Evolutionary conservation across 1,284 basidiomycete species (phyloP), one percentile per base, ranked within the genome.

Genomic region (Leccinum pseudoinsigne): DNA sequence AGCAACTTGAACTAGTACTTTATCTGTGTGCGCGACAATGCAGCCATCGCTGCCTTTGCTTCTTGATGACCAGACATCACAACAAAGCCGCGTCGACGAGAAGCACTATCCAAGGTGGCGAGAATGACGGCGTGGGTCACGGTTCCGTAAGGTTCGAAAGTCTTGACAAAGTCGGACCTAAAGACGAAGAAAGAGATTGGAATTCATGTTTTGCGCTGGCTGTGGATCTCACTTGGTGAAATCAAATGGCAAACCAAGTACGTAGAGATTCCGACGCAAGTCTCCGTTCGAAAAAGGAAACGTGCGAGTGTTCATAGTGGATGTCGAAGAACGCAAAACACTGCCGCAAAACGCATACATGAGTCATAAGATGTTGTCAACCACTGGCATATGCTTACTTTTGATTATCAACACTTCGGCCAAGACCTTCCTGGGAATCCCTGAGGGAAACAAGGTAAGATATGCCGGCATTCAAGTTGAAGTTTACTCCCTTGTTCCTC

Each of bases 91-190:
- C 90, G 87, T 57, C 90, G 84, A 59, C 90, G 85, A 45, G 90
- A 92, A 55, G 89, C 87, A 66, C 89, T 90, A 69, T 92, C 90
- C 45, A 91, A 84, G 2, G 90, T 92, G 6, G 90, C 90, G 26
- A 92, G 80, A 58, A 92, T 89, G 28, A 92, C 90, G 47, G 85
- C 87, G 71, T 92, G 90, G 1, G 81, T 76, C 10, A 92, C 89
- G 9, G 77, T 81, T 40, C 90, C 90, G 68, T 84, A 87, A 12
- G 78, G 81, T 61, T 84, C 82, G 70, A 89, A 92, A 4, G 88
- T 68, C 53, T 80, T 78, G 14, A 80, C 72, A 66, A 92, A 88
- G 67, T 92, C 88, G 62, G 78, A 64, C 71, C 90, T 89, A 60
- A 34, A 53, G 2, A 51, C 42, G 36, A 57, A 51, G 23, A n/a